These are phyloP conservation scores for Trichophyton simii DNA, from an alignment of 2,329 filamentous ascomycete genomes.

Conservation along the genomic window DNA sequence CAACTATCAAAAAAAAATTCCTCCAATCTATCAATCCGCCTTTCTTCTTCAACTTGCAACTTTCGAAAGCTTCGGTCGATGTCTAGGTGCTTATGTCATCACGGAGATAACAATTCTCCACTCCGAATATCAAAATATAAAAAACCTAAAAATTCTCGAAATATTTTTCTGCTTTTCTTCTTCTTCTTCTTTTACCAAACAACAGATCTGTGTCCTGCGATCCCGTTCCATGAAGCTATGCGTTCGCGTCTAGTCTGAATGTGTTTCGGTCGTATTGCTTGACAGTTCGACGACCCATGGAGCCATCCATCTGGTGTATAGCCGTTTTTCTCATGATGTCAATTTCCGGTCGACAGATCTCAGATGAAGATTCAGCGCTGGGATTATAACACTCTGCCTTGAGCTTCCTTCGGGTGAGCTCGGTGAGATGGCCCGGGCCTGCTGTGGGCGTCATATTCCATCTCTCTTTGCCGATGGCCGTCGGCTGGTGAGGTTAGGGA, in stretches of 20 bases:
- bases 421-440: conserved; percentile 40
- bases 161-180: conserved; percentile 13
- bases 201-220: conserved; percentile 74
- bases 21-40: background rate
- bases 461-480: conserved; percentile 75
- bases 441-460: conserved; percentile 73
- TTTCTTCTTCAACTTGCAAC: background rate
- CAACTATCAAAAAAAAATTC: background rate
- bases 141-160: conserved; percentile 3
- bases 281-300: conserved; percentile 78
- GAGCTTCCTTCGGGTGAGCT: conserved; percentile 60
- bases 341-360: conserved; percentile 94
- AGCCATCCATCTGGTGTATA: conserved; percentile 50
- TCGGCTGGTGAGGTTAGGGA: conserved; percentile 81
- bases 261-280: conserved; percentile 63
- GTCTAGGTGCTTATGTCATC: background rate
- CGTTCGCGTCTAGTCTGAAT: conserved; percentile 16
- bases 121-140: background rate
- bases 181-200: conserved; percentile 24
- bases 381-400: conserved; percentile 38
- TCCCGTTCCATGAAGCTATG: conserved; percentile 47
- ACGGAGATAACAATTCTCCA: background rate
- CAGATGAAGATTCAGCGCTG: conserved; percentile 54
- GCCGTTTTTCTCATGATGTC: conserved; percentile 50
- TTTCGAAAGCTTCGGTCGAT: background rate